These are phyloP conservation scores for Xerocomus amazonicus DNA, from an alignment of 1,284 basidiomycete species.

Conservation along the genomic window DNA sequence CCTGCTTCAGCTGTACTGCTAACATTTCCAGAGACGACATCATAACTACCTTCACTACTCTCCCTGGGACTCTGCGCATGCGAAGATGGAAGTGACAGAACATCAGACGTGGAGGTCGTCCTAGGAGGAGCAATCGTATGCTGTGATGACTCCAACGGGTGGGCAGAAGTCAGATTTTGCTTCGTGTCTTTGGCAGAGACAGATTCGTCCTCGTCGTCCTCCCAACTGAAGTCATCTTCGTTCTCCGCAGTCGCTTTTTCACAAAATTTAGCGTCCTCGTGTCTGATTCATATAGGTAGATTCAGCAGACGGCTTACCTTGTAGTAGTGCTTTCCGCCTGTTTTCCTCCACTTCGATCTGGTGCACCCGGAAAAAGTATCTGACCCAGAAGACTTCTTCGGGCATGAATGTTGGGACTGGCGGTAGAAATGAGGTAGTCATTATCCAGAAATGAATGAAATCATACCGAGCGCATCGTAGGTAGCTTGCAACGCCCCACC, in stretches of 20 bases:
- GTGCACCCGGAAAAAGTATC: conserved; percentile 88
- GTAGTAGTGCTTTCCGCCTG: conserved; percentile 75
- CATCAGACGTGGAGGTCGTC: conserved; percentile 15
- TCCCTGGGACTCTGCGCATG: conserved; percentile 48
- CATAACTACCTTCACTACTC: conserved; percentile 71
- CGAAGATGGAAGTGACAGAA: conserved; percentile 30
- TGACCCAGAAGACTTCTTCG: conserved; percentile 78
- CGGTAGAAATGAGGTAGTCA: conserved; percentile 2
- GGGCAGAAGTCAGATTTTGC: conserved; percentile 6
- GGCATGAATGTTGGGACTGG: conserved; percentile 71
- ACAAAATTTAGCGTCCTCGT: conserved; percentile 6
- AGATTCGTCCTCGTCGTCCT: conserved; percentile 67
- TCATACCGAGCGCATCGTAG: conserved; percentile 58
- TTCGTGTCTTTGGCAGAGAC: conserved; percentile 19
- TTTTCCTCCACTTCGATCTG: conserved; percentile 84
- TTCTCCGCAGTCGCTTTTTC: conserved; percentile 50
- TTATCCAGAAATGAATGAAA: conserved; percentile 9
- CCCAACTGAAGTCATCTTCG: conserved; percentile 81
- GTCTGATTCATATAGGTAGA: background rate
- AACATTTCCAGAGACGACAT: conserved; percentile 56
- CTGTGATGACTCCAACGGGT: conserved; percentile 22
- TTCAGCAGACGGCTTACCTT: conserved; percentile 47
- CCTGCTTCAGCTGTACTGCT: conserved; percentile 33
- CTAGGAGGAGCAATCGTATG: conserved; percentile 33
- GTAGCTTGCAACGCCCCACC: conserved; percentile 59